Percentiles rank a stretch among this genome's conserved stretches.
phyloP scores from a whole-genome alignment of 108 stramenopile genomes.

The Skeletonema marinoi region DNA sequence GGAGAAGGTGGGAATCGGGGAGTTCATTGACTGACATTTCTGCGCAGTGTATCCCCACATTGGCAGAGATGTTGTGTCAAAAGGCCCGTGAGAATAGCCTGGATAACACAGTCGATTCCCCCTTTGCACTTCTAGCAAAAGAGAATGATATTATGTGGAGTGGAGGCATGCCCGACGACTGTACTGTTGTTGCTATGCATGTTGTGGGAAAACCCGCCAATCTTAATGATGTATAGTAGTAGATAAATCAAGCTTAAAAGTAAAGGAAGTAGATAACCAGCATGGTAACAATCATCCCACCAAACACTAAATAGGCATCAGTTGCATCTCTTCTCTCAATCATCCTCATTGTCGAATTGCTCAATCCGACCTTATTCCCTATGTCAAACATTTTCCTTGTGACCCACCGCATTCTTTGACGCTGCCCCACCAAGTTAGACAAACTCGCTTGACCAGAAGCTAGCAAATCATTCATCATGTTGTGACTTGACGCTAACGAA shows the following conservation, averaged over 20 bases:
- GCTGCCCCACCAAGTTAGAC: conserved; percentile 61
- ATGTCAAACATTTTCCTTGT: conserved; percentile 71
- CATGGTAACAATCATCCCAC: conserved; percentile 72
- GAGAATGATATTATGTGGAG: conserved; percentile 99
- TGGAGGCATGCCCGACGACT: conserved; percentile 96
- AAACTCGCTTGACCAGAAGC: conserved; percentile 67
- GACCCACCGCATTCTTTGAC: conserved; percentile 69
- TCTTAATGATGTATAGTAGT: conserved; percentile 5
- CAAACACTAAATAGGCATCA: conserved; percentile 89
- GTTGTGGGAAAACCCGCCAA: conserved; percentile 66
- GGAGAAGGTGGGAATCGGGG: conserved; percentile 77
- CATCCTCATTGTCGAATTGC: conserved; percentile 83
- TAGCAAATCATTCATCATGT: conserved; percentile 77
- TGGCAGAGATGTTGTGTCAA: conserved; percentile 58
- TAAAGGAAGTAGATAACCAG: conserved; percentile 83
- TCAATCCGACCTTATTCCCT: conserved; percentile 72
- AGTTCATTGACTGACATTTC: conserved; percentile 59
- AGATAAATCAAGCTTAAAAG: conserved; percentile 36
- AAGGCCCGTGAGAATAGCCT: conserved; percentile 87
- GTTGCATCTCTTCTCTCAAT: conserved; percentile 87
- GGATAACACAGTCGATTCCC: conserved; percentile 80
- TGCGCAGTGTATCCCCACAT: conserved; percentile 39
- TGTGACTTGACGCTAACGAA: conserved; percentile 63
- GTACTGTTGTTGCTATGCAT: conserved; percentile 89
- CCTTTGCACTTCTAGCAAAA: conserved; percentile 95